Conservation (phyloP, 805 yeast species). For the Candida yuanshanica region DNA sequence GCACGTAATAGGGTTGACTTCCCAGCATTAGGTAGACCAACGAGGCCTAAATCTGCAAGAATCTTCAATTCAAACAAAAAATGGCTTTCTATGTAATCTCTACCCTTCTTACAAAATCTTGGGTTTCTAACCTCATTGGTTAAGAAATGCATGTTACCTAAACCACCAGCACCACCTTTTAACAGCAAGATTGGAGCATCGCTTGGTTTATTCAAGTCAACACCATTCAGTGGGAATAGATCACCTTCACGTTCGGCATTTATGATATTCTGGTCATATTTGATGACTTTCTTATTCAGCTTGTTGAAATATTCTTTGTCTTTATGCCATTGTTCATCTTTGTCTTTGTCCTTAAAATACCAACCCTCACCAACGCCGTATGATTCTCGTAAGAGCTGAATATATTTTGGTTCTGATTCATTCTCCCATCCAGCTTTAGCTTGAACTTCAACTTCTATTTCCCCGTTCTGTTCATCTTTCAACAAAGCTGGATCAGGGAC, state of each 20-base stretch:
- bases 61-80: conserved; percentile 82
- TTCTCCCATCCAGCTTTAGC: conserved; percentile 24
- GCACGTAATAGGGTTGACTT: conserved; percentile 85
- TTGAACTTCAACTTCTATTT: conserved; percentile 29
- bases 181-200: conserved; percentile 63
- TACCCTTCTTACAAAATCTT: conserved; percentile 76
- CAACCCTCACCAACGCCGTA: conserved; percentile 77
- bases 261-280: conserved; percentile 54
- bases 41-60: conserved; percentile 89
- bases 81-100: conserved; percentile 57
- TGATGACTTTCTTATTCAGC: conserved; percentile 56
- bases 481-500: conserved; percentile 62
- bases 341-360: conserved; percentile 67
- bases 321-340: conserved; percentile 60
- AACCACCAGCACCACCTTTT: conserved; percentile 88
- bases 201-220: conserved; percentile 61
- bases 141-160: conserved; percentile 94
- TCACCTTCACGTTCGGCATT: conserved; percentile 58
- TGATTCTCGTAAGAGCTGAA: conserved; percentile 62
- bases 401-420: conserved; percentile 32
- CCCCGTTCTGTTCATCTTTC: conserved; percentile 15
- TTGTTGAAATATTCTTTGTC: conserved; percentile 61
- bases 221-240: conserved; percentile 73
- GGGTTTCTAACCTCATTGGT: conserved; percentile 85
- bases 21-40: conserved; percentile 96